These are phyloP conservation scores for Pleurotus citrinopileatus DNA, from an alignment of 768 basidiomycete species.

Conservation along the genomic window DNA sequence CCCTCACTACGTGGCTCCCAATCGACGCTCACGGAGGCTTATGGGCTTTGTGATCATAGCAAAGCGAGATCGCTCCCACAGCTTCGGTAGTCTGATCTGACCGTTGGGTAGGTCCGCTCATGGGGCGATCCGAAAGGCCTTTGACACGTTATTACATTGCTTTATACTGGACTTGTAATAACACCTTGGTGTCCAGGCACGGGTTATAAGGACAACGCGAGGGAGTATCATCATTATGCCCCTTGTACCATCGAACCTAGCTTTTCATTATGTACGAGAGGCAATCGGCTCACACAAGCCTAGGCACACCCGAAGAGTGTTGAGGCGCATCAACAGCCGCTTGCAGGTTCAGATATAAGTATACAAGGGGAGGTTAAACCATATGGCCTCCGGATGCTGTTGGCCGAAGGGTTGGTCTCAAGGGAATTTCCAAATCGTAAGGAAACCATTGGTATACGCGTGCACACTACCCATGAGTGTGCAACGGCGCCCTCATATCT, in stretches of 20 bases:
- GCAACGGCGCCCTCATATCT: conserved; percentile 1
- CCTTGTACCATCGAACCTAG: neutral
- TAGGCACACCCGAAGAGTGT: no score
- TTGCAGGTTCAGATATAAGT: no score
- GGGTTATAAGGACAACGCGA: no score
- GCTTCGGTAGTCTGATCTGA: neutral
- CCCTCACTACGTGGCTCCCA: neutral
- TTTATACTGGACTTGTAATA: neutral
- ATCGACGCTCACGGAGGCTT: neutral
- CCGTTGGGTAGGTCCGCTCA: neutral
- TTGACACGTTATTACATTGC: neutral
- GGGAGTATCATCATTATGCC: neutral
- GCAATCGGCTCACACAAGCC: no score
- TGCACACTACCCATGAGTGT: neutral
- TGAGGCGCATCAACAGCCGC: no score
- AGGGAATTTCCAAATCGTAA: neutral
- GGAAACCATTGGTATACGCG: neutral
- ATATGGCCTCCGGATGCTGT: neutral
- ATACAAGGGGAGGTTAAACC: neutral
- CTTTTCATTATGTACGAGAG: neutral
- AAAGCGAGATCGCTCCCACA: no score
- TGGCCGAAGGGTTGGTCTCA: neutral
- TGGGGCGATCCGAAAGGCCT: neutral
- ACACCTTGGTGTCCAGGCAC: neutral
- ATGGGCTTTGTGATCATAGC: neutral